A percentile compares a stretch with the other conserved stretches of the same genome.
These are phyloP conservation scores for Pythium guiyangense DNA, from an alignment of 352 stramenopile genomes.

Conservation along the genomic window DNA sequence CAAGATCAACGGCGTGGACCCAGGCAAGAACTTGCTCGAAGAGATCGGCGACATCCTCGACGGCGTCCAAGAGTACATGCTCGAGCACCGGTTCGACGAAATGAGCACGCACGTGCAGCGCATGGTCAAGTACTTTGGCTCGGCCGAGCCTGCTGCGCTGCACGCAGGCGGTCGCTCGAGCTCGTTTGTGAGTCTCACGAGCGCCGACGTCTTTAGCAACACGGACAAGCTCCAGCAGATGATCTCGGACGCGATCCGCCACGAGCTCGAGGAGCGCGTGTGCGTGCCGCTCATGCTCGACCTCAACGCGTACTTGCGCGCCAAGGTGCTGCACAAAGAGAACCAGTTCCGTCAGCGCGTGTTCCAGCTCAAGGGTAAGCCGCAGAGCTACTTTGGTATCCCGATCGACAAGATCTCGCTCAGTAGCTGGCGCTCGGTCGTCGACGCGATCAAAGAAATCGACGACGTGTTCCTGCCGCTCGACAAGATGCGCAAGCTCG, in stretches of 20 bases:
- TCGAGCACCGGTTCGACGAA: constrained; percentile 78
- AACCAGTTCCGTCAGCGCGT: constrained; percentile 67
- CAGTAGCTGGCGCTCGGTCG: constrained; percentile 70
- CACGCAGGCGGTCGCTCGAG: constrained; percentile 33
- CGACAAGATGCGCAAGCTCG: constrained; percentile 83
- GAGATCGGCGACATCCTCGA: constrained; percentile 78
- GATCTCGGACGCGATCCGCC: constrained; percentile 77
- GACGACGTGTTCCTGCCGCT: constrained; percentile 73
- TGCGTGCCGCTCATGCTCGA: constrained; percentile 73
- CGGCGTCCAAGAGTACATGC: constrained; percentile 83
- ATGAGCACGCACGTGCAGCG: constrained; percentile 64
- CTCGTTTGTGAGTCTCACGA: constrained; percentile 65
- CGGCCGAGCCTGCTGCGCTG: constrained; percentile 5
- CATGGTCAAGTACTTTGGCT: constrained; percentile 42
- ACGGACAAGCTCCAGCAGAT: constrained; percentile 74
- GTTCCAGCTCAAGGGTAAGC: constrained; percentile 58
- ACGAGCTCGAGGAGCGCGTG: constrained; percentile 78
- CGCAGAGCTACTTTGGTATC: constrained; percentile 84
- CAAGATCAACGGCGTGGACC: constrained; percentile 33
- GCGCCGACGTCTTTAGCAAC: constrained; percentile 51
- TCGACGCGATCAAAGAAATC: constrained; percentile 77
- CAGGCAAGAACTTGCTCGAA: constrained; percentile 55
- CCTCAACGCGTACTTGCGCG: constrained; percentile 38
- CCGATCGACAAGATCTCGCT: constrained; percentile 71
- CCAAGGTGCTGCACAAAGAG: constrained; percentile 61